phyloP scores from a whole-genome alignment of 2,329 filamentous ascomycete species.

The Bipolaris bicolor region DNA sequence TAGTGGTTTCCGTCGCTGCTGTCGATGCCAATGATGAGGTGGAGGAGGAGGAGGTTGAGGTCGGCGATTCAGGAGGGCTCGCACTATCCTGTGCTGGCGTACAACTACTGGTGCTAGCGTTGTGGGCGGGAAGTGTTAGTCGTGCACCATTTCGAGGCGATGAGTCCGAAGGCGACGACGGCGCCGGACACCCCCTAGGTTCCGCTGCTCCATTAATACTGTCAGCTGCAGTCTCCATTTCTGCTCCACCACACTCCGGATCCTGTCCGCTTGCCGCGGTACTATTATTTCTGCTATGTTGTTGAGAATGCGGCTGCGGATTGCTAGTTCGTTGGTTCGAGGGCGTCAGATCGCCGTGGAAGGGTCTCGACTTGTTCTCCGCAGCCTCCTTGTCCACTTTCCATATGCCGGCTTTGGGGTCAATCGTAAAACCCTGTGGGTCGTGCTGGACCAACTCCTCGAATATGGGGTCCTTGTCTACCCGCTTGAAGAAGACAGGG shows the following conservation, averaged over 20 bases:
- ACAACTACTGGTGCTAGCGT: neutral
- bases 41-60: no score
- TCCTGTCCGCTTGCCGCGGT: neutral
- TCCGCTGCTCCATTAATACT: neutral
- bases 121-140: neutral
- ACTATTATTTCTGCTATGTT: neutral
- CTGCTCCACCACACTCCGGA: neutral
- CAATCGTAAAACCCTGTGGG: slow-evolving; percentile 30
- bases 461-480: slow-evolving; percentile 35
- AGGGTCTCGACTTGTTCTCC: slow-evolving; percentile 32
- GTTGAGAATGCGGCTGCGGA: neutral
- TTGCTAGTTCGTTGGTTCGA: slow-evolving; percentile 21
- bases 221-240: neutral
- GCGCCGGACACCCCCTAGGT: neutral
- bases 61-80: neutral
- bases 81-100: neutral
- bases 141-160: neutral
- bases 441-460: slow-evolving; percentile 30
- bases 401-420: slow-evolving; percentile 40
- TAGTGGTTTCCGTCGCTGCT: neutral
- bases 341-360: slow-evolving; percentile 38
- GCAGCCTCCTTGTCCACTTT: slow-evolving; percentile 38
- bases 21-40: no score
- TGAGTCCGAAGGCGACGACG: neutral
- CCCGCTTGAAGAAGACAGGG: slow-evolving; percentile 50